These are phyloP conservation scores for Gaillardinia entomophila DNA, from an alignment of 805 yeast genomes.

Conservation along the genomic window DNA sequence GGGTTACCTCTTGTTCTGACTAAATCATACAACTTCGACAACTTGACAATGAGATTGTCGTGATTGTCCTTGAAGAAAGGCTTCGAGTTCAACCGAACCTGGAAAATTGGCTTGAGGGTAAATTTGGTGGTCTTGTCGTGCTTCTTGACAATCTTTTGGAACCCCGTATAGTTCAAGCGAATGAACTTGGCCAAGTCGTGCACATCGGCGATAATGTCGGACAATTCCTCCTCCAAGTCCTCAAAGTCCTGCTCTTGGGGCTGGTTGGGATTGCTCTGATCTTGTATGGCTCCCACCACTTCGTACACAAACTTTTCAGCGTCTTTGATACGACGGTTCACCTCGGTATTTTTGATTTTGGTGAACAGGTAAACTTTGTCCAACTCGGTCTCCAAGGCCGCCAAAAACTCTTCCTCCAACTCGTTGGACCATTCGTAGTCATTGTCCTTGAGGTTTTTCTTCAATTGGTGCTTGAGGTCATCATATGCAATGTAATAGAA, in stretches of 20 bases:
- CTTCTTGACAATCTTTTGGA: constrained; percentile 92
- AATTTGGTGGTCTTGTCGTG: constrained; percentile 82
- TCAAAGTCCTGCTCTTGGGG: constrained; percentile 40
- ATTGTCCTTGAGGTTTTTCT: constrained; percentile 57
- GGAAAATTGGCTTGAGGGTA: constrained; percentile 84
- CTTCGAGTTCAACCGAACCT: constrained; percentile 85
- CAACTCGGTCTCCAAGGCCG: constrained; percentile 70
- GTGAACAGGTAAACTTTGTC: constrained; percentile 93
- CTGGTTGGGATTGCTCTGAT: constrained; percentile 21
- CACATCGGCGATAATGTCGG: constrained; percentile 91
- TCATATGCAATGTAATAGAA: constrained; percentile 91
- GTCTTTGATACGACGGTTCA: constrained; percentile 77
- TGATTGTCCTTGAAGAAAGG: constrained; percentile 96
- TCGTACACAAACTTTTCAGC: constrained; percentile 67
- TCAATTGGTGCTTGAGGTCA: constrained; percentile 77
- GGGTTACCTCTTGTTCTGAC: constrained; percentile 97
- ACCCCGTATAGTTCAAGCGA: constrained; percentile 91
- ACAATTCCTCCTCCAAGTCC: constrained; percentile 37
- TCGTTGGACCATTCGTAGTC: constrained; percentile 65
- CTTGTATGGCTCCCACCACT: constrained; percentile 47
- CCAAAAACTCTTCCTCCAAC: constrained; percentile 77
- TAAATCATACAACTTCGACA: constrained; percentile 82
- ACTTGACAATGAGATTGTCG: constrained; percentile 81
- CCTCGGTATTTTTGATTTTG: constrained; percentile 80
- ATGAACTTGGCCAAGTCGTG: constrained; percentile 95